Base-by-base conservation (phyloP, 345 rosid species). In the Aegle marmelos region DNA sequence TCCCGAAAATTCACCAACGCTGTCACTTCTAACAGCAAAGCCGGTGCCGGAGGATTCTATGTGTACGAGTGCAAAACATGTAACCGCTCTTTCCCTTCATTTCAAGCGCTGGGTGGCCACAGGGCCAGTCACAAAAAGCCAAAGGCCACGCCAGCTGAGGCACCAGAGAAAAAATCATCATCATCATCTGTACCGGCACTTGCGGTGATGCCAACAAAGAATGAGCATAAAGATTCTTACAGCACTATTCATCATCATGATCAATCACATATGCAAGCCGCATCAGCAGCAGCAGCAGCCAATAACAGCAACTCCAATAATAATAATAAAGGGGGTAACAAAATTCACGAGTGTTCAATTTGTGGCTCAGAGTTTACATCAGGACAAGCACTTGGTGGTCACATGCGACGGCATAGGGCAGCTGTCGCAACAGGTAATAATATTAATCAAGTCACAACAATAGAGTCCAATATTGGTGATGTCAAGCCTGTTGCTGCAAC, bases 331-430 rank as follows among this genome's bases (percentile, higher is more conserved):
- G 68, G 80, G 75, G 81, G 74, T 21, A 84, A 77, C 37, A 90
- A 92, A 83, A 87, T 90, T 82, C 99, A 97, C 67, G 99, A 90
- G 89, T 97, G 99, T 81, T 91, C 89, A n/a, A 88, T 94, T 58
- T 94, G 99, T 17, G 98, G 99, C 22, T 88, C 97, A 4, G 97
- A 92, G 81, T 97, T 97, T 80, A 79, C 83, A 14, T 94, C 98
- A 0, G 99, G 99, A 3, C 99, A 97, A 86, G 99, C 99, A 2
- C 89, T 97, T 4, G 99, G 99, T 2, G 98, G 99, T 13, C 99
- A 97, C 87, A 97, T 97, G 98, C 91, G 99, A 76, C 84, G 99
- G 82, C 99, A 97, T 59, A 88, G 98, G 65, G 76, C 91, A 7
- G 81, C 86, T 2, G 74, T 75, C 3, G 28, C 78, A 28, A 24